Percentiles rank a stretch among this genome's conserved stretches.
These are phyloP conservation scores for Calonectria honghensis DNA, from an alignment of 2,329 filamentous ascomycete species.

Conservation along the genomic window DNA sequence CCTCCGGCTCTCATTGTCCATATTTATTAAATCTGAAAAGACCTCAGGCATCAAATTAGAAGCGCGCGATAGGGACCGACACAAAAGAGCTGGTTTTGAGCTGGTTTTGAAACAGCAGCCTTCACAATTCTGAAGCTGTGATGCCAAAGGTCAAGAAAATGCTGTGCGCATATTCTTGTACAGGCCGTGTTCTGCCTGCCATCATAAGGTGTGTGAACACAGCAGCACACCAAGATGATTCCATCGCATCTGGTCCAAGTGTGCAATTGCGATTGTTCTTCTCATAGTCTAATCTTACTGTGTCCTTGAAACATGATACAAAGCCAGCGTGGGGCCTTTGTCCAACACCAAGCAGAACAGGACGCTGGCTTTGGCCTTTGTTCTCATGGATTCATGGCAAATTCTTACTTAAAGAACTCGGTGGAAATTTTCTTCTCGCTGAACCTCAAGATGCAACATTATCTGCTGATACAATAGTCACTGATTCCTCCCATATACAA, in stretches of 20 bases:
- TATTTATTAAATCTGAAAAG: too few relatives aligned
- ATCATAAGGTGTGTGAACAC: not conserved
- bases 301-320: not conserved
- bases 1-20: too few relatives aligned
- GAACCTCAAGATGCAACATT: not conserved
- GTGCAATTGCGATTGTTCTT: too few relatives aligned
- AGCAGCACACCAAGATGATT: not conserved
- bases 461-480: not conserved
- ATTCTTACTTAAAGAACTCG: not conserved
- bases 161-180: not conserved
- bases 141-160: not conserved
- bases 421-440: not conserved
- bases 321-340: not conserved
- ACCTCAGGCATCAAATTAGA: too few relatives aligned
- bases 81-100: too few relatives aligned
- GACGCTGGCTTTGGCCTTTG: not conserved
- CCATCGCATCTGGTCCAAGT: too few relatives aligned
- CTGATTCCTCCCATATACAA: not conserved
- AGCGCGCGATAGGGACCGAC: too few relatives aligned
- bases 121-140: not conserved
- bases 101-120: not conserved
- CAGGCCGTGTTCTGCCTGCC: not conserved
- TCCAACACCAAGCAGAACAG: not conserved
- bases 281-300: not conserved
- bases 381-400: not conserved